phyloP scores from a whole-genome alignment of 768 basidiomycete genomes.

The Pilatotrama ljubarskyi region DNA sequence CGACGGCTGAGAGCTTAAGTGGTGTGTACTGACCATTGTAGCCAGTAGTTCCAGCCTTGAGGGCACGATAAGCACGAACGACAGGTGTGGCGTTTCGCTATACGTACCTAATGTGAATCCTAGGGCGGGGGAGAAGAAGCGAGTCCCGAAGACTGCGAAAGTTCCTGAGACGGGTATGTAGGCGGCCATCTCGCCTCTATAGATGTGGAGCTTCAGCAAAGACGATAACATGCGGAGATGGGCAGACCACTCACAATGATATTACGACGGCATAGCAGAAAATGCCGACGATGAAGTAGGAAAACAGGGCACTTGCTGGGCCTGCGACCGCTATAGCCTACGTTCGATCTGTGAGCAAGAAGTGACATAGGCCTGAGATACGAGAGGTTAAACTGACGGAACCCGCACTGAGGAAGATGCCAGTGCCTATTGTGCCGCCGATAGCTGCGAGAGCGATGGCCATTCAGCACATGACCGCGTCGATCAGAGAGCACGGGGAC shows the following conservation, averaged over 20 bases:
- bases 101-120: conserved; percentile 57
- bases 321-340: conserved; percentile 58
- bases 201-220: neutral
- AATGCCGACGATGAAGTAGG: conserved; percentile 58
- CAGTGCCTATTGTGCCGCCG: conserved; percentile 60
- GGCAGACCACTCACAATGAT: conserved; percentile 39
- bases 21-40: conserved; percentile 41
- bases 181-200: conserved; percentile 64
- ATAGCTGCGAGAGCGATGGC: conserved; percentile 38
- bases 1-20: neutral
- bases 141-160: conserved; percentile 56
- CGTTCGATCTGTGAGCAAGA: neutral
- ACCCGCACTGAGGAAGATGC: conserved; percentile 62
- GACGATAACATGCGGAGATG: conserved; percentile 10
- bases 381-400: conserved; percentile 37
- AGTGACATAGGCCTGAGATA: neutral
- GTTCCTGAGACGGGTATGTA: conserved; percentile 64
- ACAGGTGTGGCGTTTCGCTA: neutral
- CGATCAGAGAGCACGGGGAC: neutral
- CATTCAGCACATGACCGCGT: neutral
- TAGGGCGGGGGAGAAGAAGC: conserved; percentile 60
- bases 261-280: conserved; percentile 65
- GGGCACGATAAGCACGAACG: neutral
- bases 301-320: conserved; percentile 60
- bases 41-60: conserved; percentile 58